Base-by-base conservation (phyloP, 495 filamentous ascomycete species). In the Xanthoparmelia taractica region DNA sequence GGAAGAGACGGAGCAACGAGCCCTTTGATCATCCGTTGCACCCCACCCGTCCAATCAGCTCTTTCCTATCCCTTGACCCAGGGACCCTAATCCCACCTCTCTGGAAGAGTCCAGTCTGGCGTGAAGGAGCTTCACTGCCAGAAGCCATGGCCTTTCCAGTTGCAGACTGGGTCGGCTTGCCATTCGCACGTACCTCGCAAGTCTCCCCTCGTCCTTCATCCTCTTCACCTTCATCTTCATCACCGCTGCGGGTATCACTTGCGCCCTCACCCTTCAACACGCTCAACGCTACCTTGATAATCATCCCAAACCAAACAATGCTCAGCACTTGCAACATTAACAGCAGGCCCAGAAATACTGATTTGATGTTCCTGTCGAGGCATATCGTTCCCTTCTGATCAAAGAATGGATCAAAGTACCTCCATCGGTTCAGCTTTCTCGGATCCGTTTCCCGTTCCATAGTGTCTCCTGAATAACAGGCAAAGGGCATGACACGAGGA, bases 301-400 rank as follows among this genome's bases (percentile, higher is more conserved):
- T 96, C 85, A 96, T 87, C 68, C 77, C 82, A 72, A 97, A 95
- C 93, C 93, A 97, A 67, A 93, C 78, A 38, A 96, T 76, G 23
- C 88, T 89, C 37, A 97, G 78, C 12, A 79, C 76, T 72, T 97
- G 91, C n/a, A 97, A 75, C 43, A 84, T 81, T 20, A 95, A 76
- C 20, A 97, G 81, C 59, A 90, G 79, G 38, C 79, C 79, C 13
- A 97, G 76, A 76, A 97, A 97, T 41, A 79, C 74, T 78, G 80
- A 88, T 66, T 87, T 84, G 71, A 96, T 81, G 27, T 76, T 79
- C 38, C 80, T 72, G 63, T 88, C 87, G 76, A 85, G 94, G 79
- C 90, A 96, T 38, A 96, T 78, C 8, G 83, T 76, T 36, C 88
- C 89, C 34, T 85, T 77, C 36, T 87, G 76, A 68, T 88, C 73